A percentile compares a stretch with the other conserved stretches of the same genome.
These are phyloP conservation scores for Rubroshorea leprosula DNA, from an alignment of 345 rosid genomes.

Conservation along the genomic window DNA sequence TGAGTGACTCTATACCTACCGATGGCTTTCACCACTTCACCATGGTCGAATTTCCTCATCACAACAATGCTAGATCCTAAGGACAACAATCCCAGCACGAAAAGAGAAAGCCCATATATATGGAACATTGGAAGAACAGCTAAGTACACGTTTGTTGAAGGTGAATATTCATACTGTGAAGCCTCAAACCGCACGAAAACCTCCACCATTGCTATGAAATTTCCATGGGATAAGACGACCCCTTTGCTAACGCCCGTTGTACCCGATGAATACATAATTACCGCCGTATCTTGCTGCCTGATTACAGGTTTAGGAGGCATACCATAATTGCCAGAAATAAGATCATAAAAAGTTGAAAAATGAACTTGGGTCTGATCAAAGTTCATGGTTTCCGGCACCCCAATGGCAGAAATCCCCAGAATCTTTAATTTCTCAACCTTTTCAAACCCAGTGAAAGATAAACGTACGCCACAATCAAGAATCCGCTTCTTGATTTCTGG, in stretches of 20 bases:
- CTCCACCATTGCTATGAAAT: constrained; percentile 60
- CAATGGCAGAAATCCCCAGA: constrained; percentile 30
- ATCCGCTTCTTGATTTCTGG: constrained; percentile 46
- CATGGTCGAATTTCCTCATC: constrained; percentile 55
- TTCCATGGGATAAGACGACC: constrained; percentile 62
- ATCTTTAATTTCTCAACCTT: constrained; percentile 29
- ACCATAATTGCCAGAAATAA: constrained; percentile 26
- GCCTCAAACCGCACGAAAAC: constrained; percentile 79
- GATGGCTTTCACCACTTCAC: constrained; percentile 40
- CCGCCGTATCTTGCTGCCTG: constrained; percentile 73
- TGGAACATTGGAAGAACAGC: constrained; percentile 78
- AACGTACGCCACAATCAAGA: constrained; percentile 31
- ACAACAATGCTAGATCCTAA: constrained; percentile 64
- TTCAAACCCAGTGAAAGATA: constrained; percentile 43
- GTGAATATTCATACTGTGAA: constrained; percentile 45
- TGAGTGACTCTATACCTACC: constrained; percentile 56
- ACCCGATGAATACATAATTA: constrained; percentile 75
- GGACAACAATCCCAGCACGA: constrained; percentile 54
- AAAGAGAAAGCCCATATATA: constrained; percentile 66
- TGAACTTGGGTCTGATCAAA: constrained; percentile 16
- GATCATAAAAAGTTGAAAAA: constrained; percentile 31
- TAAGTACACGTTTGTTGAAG: constrained; percentile 48
- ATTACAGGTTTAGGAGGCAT: constrained; percentile 29
- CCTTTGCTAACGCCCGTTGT: constrained; percentile 86
- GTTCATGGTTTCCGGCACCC: constrained; percentile 44